Evolutionary conservation across 352 stramenopile species (phyloP).

Genomic region (Phytophthora palmivora): DNA sequence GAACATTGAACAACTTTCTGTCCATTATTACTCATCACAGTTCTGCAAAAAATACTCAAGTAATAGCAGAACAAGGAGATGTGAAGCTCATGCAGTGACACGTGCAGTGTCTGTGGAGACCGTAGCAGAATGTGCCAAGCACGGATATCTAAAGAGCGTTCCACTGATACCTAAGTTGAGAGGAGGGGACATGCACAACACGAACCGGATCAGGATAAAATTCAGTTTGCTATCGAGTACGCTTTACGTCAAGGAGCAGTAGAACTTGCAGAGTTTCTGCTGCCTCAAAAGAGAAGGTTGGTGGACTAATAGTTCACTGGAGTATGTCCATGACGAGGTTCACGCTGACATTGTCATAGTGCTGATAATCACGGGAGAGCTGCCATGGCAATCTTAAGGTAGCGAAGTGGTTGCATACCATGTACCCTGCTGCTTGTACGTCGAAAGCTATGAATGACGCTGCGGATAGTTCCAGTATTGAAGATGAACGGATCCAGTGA

Average conservation of each 20-base stretch:
- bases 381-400: not conserved
- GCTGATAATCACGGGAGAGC: not conserved
- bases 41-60: conserved; percentile 3
- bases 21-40: conserved; percentile 4
- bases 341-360: not conserved
- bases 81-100: conserved; percentile 7
- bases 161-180: not conserved
- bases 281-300: conserved; percentile 4
- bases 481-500: too few species aligned
- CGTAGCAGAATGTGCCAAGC: not conserved
- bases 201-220: not conserved
- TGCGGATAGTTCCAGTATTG: too few species aligned
- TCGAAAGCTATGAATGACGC: too few species aligned
- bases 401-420: too few species aligned
- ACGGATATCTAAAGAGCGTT: not conserved
- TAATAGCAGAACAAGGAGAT: conserved; percentile 1
- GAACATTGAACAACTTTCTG: conserved; percentile 6
- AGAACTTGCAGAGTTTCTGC: conserved; percentile 10
- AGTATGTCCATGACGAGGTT: not conserved
- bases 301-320: too few species aligned
- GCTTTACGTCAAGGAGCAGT: not conserved
- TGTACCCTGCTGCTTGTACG: too few species aligned
- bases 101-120: not conserved
- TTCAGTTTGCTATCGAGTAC: not conserved
- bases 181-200: not conserved